Evolutionary conservation across 1,284 basidiomycete genomes (phyloP).

Genomic region (Cystobasidium sp.): DNA sequence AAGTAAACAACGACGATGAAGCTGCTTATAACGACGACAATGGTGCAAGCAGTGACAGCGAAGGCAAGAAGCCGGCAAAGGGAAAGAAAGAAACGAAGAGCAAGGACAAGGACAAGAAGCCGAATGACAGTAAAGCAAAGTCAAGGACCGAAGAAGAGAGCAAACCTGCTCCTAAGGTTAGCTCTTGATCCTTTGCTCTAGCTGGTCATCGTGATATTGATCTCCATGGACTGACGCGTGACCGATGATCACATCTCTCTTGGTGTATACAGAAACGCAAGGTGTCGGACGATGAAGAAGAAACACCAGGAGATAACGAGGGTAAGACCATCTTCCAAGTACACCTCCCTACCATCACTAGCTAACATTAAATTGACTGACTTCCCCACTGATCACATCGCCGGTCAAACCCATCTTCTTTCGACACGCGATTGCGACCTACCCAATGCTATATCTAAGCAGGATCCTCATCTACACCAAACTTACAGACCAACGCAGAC

Average conservation of each 20-base stretch:
- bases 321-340: background rate
- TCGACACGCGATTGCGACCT: too few relatives aligned
- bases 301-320: background rate
- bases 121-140: constrained; percentile 15
- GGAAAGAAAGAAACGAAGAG: background rate
- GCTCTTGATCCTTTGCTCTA: background rate
- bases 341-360: background rate
- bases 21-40: constrained; percentile 15
- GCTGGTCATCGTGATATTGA: too few relatives aligned
- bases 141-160: background rate
- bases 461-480: too few relatives aligned
- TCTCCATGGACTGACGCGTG: background rate
- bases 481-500: too few relatives aligned
- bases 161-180: constrained; percentile 31
- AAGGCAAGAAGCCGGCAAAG: constrained; percentile 8
- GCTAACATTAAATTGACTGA: too few relatives aligned
- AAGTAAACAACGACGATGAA: constrained; percentile 1
- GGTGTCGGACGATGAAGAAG: constrained; percentile 19
- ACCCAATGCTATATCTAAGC: too few relatives aligned
- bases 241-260: background rate
- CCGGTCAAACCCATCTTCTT: too few relatives aligned
- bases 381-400: too few relatives aligned
- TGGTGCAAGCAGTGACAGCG: constrained; percentile 1
- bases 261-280: background rate
- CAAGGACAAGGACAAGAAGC: constrained; percentile 1